Evolutionary conservation across 1,139 yeast species (phyloP), one percentile per base, ranked within the genome.

Genomic region (Debaryomycetaceae sp.): DNA sequence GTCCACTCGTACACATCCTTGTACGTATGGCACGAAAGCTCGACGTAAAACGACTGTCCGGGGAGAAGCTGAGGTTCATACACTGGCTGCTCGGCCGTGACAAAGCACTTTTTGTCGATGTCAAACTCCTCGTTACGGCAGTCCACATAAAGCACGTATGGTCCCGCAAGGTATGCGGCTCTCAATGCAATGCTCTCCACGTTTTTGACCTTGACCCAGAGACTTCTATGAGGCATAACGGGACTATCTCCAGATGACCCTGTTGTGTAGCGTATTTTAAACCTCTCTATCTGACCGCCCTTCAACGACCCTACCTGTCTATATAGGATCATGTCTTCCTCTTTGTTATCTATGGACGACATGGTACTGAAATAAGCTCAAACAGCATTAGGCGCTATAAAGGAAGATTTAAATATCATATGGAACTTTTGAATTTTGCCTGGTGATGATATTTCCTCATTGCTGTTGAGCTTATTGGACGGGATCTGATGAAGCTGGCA

Each of bases 101-200:
- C 74, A 52, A 78, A 80, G 49, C 80, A 75, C 45, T 68, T 66
- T 40, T 72, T 66, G 24, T 76, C 67, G 48, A 80, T 84, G 44
- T 81, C 75, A 58, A 81, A 93, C 29, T 79, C 86, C 7, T 68
- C 78, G 0, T 87, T 75, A 41, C 83, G 68, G 42, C 95, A 83
- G 62, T 93, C 97, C 22, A 84, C 93, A 57, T 91, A 93, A 2
- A 93, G 62, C n/a, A 87, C 78, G 58, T 81, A 91, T 0, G 99
- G 99, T 0, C 98, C 99, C 37, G 90, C 84, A 24, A 93, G 67
- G 58, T 85, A 88, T 0, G 96, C 96, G 0, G 98, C 97, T 40
- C 97, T 66, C 54, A 87, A 66, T 0, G 97, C 82, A 8, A 87
- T 62, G 45, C 83, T 81, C 56, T 89, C 96, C 5, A 72, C 72